Base-by-base conservation (phyloP, 2,329 filamentous ascomycete species). In the Rhexocercosporidium sp. region DNA sequence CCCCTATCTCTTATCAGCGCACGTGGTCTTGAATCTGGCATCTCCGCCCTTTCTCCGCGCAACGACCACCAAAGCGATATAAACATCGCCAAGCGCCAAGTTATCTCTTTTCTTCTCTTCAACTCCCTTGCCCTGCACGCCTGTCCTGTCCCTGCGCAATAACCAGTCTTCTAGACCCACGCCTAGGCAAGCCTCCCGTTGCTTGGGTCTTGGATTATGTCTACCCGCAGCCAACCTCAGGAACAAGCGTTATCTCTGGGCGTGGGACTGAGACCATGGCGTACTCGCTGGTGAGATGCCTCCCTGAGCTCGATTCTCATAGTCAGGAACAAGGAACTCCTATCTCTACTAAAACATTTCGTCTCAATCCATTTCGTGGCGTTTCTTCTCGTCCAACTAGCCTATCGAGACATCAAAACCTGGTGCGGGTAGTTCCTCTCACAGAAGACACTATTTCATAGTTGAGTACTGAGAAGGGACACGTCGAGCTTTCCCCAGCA, bases 171-270 rank as follows among this genome's bases (percentile, higher is more conserved):
- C 5, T n/a, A 20, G n/a, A n/a, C n/a, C n/a, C 27, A 29, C 41
- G 57, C 25, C 25, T 47, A 47, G 16, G 57, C 18, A 60, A 57
- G 51, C 62, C 62, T 64, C 39, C 62, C 62, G 62, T 34, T 34
- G 37, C 29, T 44, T 37, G 34, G 37, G 39, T 12, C 29, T 41
- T 44, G 47, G 46, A 51, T n/a, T 25, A 61, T 49, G 14, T 34
- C 44, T 18, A 9, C 41, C 9, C 20, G 31, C 22, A 25, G 27
- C 59, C 27, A 37, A 25, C 29, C 18, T 18, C 29, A 31, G 18
- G 8, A 29, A 51, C 20, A 25, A 64, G 27, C 69, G 62, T 66
- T 66, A 66, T 66, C 65, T 66, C 41, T 63, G 60, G 62, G 62
- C 62, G 61, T 54, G 62, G 62, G 62, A 64, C 47, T 62, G 46